Evolutionary conservation across 768 basidiomycete genomes (phyloP).

Genomic region (Serpula lacrymans): DNA sequence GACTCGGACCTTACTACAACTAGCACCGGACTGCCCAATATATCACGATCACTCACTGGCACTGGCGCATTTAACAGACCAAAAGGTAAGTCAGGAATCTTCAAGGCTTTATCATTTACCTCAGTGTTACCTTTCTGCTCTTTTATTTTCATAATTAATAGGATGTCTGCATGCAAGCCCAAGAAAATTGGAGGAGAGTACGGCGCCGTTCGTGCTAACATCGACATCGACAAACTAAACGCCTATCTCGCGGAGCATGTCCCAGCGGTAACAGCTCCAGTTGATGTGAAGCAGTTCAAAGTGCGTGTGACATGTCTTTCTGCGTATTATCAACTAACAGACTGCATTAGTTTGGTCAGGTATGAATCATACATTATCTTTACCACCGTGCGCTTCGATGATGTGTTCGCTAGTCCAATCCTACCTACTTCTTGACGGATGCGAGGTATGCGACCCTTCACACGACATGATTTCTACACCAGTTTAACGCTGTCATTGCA

Average conservation of each 20-base stretch:
- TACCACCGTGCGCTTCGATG: neutral
- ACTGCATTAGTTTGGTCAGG: conserved; percentile 78
- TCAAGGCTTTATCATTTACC: too few species aligned
- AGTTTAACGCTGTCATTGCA: conserved; percentile 20
- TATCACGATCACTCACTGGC: too few species aligned
- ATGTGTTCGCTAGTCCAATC: conserved; percentile 80
- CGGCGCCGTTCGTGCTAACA: conserved; percentile 66
- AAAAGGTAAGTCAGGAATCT: too few species aligned
- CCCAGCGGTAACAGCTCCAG: conserved; percentile 53
- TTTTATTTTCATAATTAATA: too few species aligned
- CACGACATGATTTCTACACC: neutral
- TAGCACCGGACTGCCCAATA: neutral
- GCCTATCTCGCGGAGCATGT: conserved; percentile 60
- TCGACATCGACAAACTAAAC: conserved; percentile 64
- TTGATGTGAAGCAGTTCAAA: conserved; percentile 90
- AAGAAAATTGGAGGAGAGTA: conserved; percentile 71
- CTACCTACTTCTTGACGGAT: conserved; percentile 91
- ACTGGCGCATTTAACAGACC: too few species aligned
- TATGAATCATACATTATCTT: conserved; percentile 28
- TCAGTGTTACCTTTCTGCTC: too few species aligned
- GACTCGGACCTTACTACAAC: neutral
- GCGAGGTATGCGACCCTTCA: conserved; percentile 44
- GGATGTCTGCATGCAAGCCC: conserved; percentile 21
- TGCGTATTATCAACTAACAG: neutral
- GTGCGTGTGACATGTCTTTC: conserved; percentile 37